Conservation (phyloP, 1,139 yeast species). For the Blastobotrys apis region DNA sequence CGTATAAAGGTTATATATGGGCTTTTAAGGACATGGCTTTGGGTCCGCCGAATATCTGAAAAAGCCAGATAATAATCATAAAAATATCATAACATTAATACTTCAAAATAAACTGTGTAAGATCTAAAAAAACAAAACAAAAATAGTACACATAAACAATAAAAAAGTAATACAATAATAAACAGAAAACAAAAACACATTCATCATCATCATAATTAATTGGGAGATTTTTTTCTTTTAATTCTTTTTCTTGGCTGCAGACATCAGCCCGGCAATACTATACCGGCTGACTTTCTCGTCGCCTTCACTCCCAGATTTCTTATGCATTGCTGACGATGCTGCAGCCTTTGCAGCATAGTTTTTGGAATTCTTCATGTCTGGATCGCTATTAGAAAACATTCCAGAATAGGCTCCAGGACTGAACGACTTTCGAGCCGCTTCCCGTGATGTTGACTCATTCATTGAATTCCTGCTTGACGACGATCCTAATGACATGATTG, state of each 20-base stretch:
- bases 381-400: not conserved
- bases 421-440: not conserved
- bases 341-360: not conserved
- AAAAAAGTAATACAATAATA: not conserved
- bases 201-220: too few relatives aligned
- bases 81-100: too few relatives aligned
- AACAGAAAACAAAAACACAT: slow-evolving; percentile 1
- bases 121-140: too few relatives aligned
- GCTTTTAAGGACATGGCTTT: too few relatives aligned
- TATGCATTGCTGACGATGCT: not conserved
- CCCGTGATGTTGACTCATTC: not conserved
- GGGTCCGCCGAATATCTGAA: too few relatives aligned
- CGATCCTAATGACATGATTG: not conserved
- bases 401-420: not conserved
- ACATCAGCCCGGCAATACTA: slow-evolving; percentile 26
- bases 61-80: too few relatives aligned
- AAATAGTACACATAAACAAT: too few relatives aligned
- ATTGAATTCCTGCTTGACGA: not conserved
- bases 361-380: not conserved
- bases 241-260: slow-evolving; percentile 27
- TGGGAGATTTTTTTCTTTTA: too few relatives aligned
- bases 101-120: too few relatives aligned
- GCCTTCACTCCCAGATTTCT: slow-evolving; percentile 6
- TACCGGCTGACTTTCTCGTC: slow-evolving; percentile 21
- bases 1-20: too few relatives aligned